phyloP scores from a whole-genome alignment of 192 early-diverging fungal species.

The Mortierella alpina region DNA sequence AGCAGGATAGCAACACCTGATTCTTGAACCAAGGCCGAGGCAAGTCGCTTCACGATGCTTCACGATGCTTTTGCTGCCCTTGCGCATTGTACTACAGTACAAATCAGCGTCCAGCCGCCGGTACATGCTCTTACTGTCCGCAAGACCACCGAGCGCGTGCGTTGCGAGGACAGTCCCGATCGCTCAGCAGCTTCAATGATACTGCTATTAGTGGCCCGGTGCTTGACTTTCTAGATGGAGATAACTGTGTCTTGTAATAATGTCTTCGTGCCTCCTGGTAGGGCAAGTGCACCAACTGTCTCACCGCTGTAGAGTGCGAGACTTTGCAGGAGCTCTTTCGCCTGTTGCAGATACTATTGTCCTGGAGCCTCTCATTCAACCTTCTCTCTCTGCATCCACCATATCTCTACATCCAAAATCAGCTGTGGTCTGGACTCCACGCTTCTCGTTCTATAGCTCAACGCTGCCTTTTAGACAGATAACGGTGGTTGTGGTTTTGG shows the following conservation, averaged over 20 bases:
- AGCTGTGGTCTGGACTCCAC: not conserved
- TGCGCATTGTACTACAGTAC: constrained; percentile 4
- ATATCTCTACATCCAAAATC: not conserved
- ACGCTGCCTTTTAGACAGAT: too few relatives aligned
- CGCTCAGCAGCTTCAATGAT: constrained; percentile 2
- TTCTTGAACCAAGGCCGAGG: constrained; percentile 8
- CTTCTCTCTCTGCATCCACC: not conserved
- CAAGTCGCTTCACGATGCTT: constrained; percentile 11
- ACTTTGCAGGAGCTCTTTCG: constrained; percentile 1
- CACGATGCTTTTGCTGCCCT: not conserved
- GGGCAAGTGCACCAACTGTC: constrained; percentile 10
- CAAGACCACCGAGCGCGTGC: constrained; percentile 17
- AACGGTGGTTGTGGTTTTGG: too few relatives aligned
- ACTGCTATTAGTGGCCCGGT: not conserved
- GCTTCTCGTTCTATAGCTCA: not conserved
- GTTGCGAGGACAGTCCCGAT: constrained; percentile 15
- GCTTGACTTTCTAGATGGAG: constrained; percentile 6
- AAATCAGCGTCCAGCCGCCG: not conserved
- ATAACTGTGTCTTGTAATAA: constrained; percentile 2
- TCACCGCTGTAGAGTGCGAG: constrained; percentile 5
- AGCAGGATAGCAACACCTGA: constrained; percentile 13
- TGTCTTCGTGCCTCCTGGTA: constrained; percentile 10
- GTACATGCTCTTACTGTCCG: not conserved
- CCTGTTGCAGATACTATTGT: constrained; percentile 6
- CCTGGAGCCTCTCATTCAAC: not conserved